Evolutionary conservation across 1,284 basidiomycete species (phyloP), one percentile per base, ranked within the genome.

Genomic region (Mycena citricolor): DNA sequence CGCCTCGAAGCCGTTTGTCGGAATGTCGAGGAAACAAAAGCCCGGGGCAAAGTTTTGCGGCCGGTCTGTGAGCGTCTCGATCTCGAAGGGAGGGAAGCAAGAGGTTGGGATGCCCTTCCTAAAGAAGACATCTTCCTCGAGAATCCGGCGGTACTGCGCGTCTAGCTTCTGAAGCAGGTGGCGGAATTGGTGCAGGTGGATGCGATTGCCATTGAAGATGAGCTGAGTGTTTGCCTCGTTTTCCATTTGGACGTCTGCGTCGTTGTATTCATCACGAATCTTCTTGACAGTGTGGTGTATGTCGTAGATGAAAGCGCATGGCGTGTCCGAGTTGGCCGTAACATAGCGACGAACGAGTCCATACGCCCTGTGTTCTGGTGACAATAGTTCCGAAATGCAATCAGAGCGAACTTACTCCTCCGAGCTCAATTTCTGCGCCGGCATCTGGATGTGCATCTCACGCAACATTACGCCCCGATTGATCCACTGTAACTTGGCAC

Each of bases 251-350:
- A 19, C 30, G 12, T 8, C 3, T 7, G 42, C 16, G 1, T 44
- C 42, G 5, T 2, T 22, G 17, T 32, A 44, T 3, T 44, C 42
- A 11, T 39, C 42, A 16, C 42, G 42, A 20, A 44, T 44, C 16
- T 10, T 26, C 8, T 33, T 24, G 22, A 44, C 14, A 5, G 32
- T 23, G 10, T 23, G 29, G n/a, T 13, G n/a, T 16, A 19, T 32
- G 13, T 39, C 17, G 16, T 32, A 44, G 2, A 44, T 19, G 13
- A 31, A 38, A 2, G 42, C 8, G n/a, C 21, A 44, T 31, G 22
- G 34, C 29, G 21, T 38, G 17, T 44, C 42, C 8, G 37, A 16
- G 13, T 31, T 32, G 8, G 32, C 35, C 17, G 14, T 24, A 12
- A 44, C 22, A 21, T 13, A 39, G 5, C 7, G 14, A 12, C 29